phyloP scores from a whole-genome alignment of 148 eudicot genomes.

The Fagopyrum homotropicum region DNA sequence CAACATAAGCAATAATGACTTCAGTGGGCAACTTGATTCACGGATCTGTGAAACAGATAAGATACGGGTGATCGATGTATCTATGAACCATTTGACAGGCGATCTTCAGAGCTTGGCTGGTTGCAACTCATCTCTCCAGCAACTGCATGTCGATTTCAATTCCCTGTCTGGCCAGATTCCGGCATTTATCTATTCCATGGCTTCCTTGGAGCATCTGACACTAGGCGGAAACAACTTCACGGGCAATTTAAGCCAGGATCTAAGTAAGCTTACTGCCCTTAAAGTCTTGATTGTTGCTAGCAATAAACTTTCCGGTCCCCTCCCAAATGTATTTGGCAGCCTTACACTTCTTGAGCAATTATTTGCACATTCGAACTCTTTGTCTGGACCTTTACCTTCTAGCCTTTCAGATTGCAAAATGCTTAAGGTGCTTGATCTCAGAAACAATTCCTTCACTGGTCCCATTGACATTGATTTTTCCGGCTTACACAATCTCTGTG shows the following conservation, averaged over 20 bases:
- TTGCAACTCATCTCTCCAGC: slow-evolving; percentile 51
- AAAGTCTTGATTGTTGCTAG: slow-evolving; percentile 30
- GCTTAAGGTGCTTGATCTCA: slow-evolving; percentile 60
- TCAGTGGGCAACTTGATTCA: slow-evolving; percentile 45
- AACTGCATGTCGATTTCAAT: slow-evolving; percentile 53
- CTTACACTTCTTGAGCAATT: slow-evolving; percentile 45
- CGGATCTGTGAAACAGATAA: slow-evolving; percentile 43
- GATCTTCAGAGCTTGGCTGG: slow-evolving; percentile 42
- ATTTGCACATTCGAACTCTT: slow-evolving; percentile 52
- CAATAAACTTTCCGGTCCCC: slow-evolving; percentile 58
- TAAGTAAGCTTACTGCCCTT: slow-evolving; percentile 70
- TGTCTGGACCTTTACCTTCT: slow-evolving; percentile 58
- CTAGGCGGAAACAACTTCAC: slow-evolving; percentile 52
- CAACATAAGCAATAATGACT: slow-evolving; percentile 64
- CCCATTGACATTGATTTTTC: slow-evolving; percentile 33
- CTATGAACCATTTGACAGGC: slow-evolving; percentile 60
- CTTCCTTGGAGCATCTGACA: slow-evolving; percentile 60
- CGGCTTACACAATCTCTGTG: slow-evolving; percentile 12
- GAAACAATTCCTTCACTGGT: slow-evolving; percentile 73
- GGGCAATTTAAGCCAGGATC: slow-evolving; percentile 49
- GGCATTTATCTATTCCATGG: slow-evolving; percentile 42
- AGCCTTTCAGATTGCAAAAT: slow-evolving; percentile 41
- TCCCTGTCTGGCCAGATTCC: slow-evolving; percentile 55
- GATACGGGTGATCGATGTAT: slow-evolving; percentile 57
- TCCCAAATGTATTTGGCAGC: slow-evolving; percentile 64